phyloP scores from a whole-genome alignment of 2,329 filamentous ascomycete genomes.

The Parascedosporium putredinis region DNA sequence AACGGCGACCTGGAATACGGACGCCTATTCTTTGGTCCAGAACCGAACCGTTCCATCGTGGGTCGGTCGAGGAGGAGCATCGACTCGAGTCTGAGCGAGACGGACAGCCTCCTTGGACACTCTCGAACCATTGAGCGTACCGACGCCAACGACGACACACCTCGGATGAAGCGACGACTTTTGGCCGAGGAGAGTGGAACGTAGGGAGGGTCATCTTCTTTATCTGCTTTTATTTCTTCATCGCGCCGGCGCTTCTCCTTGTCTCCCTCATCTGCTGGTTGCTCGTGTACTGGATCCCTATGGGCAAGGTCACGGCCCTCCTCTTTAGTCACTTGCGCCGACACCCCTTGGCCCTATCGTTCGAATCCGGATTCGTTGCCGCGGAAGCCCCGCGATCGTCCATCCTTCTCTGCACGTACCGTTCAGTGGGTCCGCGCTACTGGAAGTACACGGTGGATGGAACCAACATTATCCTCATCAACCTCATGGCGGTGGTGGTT shows the following conservation, averaged over 20 bases:
- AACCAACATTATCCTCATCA: conserved; percentile 98
- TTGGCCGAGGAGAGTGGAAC: conserved; percentile 94
- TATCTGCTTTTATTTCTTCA: conserved; percentile 85
- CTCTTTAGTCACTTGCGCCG: conserved; percentile 85
- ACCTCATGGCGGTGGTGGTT: conserved; percentile 83
- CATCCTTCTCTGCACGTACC: conserved; percentile 91
- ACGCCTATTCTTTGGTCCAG: conserved; percentile 87
- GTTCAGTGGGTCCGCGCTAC: conserved; percentile 86
- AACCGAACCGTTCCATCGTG: conserved; percentile 58
- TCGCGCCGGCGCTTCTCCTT: conserved; percentile 75
- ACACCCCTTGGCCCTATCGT: conserved; percentile 85
- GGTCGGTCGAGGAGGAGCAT: conserved; percentile 81
- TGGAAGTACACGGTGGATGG: conserved; percentile 99
- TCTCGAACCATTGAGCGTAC: conserved; percentile 24
- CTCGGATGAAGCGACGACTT: conserved; percentile 67
- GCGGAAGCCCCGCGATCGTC: conserved; percentile 64
- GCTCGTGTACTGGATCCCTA: conserved; percentile 93
- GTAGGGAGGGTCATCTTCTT: conserved; percentile 93
- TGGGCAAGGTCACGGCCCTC: conserved; percentile 89
- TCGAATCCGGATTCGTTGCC: conserved; percentile 75
- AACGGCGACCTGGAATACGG: conserved; percentile 94
- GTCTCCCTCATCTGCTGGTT: conserved; percentile 91
- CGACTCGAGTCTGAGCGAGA: conserved; percentile 75
- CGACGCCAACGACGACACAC: conserved; percentile 24
- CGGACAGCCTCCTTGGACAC: conserved; percentile 72